Base-by-base conservation (phyloP, 202 grass and related monocot genomes). In the Musa balbisiana region DNA sequence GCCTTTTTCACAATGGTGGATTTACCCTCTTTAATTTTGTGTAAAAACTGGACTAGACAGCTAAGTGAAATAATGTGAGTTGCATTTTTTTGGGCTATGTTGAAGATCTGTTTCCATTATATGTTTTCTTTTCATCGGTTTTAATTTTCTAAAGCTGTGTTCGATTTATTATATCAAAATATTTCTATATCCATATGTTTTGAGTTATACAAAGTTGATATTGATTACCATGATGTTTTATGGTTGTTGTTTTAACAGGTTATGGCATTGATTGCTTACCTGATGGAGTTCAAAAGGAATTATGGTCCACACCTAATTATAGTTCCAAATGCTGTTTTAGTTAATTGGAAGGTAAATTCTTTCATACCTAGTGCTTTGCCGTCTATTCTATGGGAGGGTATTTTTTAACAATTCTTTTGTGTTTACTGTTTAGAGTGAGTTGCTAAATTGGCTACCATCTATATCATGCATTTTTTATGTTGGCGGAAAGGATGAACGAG, bases 251-350 rank as follows among this genome's bases (percentile, higher is more conserved):
- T 15, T 16, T 5, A 73, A 87, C 82, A 99, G 96, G 96, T 99
- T 73, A 99, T 99, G 96, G 87, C 96, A 65, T 83, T 99, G 82
- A 85, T 99, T 77, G 96, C 96, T 67, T 92, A 92, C 75, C 82
- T 99, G 75, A 99, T 99, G 89, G 96, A 99, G 80, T 95, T 95
- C 82, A 99, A 99, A 95, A 91, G 87, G 69, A 99, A 99, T 76
- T 99, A 92, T 85, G 96, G 96, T 55, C 96, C 96, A 12, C 96
- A 99, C 85, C 91, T 99, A 12, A 99, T 99, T 74, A 95, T 99
- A 82, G 96, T 99, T 70, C 96, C 96, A 75, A 99, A 99, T 87
- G 96, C 96, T 71, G 96, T 99, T 78, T 84, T 99, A 81, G 96
- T 99, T 55, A 99, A 99, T 85, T 99, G 96, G 96, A 99, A 99